These are phyloP conservation scores for Rhizopus sp. DNA, from an alignment of 371 early-diverging fungal species.

Conservation along the genomic window DNA sequence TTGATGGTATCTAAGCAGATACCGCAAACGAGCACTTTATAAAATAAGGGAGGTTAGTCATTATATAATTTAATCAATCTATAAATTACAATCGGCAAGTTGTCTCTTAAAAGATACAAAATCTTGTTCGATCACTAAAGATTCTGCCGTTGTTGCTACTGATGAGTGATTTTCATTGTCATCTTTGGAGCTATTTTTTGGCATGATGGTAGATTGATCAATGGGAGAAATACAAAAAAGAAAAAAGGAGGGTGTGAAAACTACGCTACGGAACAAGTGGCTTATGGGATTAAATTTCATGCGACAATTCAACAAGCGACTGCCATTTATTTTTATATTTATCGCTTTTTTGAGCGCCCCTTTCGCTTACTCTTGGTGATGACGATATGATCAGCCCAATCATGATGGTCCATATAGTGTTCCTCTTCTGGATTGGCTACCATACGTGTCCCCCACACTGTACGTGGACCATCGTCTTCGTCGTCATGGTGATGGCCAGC, in stretches of 20 bases:
- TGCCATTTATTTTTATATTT: slow-evolving; percentile 3
- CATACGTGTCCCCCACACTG: slow-evolving; percentile 62
- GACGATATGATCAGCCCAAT: slow-evolving; percentile 48
- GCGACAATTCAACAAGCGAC: background rate
- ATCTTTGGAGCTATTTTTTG: no score
- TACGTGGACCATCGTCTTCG: slow-evolving; percentile 26
- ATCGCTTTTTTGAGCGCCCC: slow-evolving; percentile 28
- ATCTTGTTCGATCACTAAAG: background rate
- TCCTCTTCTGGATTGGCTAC: slow-evolving; percentile 32
- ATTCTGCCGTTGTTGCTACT: no score
- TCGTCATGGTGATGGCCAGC: background rate
- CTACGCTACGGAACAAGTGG: background rate
- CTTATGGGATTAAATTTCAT: slow-evolving; percentile 1
- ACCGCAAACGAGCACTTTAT: slow-evolving; percentile 7
- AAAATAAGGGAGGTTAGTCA: background rate
- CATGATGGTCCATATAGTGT: slow-evolving; percentile 11
- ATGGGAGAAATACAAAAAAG: background rate
- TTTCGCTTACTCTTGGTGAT: slow-evolving; percentile 36
- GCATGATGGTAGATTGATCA: background rate
- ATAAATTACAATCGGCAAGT: background rate
- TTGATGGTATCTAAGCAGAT: slow-evolving; percentile 3
- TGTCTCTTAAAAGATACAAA: background rate
- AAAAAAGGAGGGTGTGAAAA: slow-evolving; percentile 1
- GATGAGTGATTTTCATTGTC: no score
- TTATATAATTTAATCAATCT: background rate